A percentile compares a stretch with the other conserved stretches of the same genome.
Conservation (phyloP, 768 basidiomycete species). For the Myochromella boudieri region DNA sequence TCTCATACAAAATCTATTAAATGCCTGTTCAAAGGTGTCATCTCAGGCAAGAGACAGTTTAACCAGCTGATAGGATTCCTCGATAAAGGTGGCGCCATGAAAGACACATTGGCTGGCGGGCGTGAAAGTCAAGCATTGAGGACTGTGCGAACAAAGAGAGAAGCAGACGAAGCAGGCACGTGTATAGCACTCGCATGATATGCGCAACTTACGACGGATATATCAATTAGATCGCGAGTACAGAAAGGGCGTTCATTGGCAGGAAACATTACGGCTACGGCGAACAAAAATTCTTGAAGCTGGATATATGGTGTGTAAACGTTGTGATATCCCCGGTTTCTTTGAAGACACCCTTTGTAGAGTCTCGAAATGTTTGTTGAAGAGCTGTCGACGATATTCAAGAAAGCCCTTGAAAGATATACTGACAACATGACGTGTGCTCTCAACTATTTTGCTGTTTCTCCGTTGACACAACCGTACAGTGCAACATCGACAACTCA, state of each 20-base stretch:
- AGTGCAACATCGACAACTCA: conserved; percentile 81
- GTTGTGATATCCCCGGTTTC: not conserved
- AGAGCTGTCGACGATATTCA: conserved; percentile 66
- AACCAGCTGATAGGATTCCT: conserved; percentile 85
- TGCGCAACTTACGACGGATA: not conserved
- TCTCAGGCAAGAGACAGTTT: conserved; percentile 77
- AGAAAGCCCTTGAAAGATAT: conserved; percentile 67
- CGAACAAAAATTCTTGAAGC: conserved; percentile 80
- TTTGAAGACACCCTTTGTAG: conserved; percentile 33
- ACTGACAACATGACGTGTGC: conserved; percentile 77
- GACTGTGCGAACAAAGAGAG: conserved; percentile 80
- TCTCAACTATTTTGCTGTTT: not conserved
- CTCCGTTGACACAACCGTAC: not conserved
- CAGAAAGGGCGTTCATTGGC: conserved; percentile 84
- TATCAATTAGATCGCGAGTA: conserved; percentile 78
- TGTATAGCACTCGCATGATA: conserved; percentile 9
- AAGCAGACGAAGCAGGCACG: conserved; percentile 88
- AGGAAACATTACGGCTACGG: conserved; percentile 85
- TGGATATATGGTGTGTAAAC: conserved; percentile 63
- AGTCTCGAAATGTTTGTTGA: conserved; percentile 79
- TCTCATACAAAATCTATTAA: not conserved
- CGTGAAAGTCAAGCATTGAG: conserved; percentile 69
- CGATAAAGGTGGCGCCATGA: conserved; percentile 69
- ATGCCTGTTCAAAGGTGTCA: conserved; percentile 22
- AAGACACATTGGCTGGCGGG: conserved; percentile 54